Evolutionary conservation across 225 moss, liverwort and hornwort genomes (phyloP).

Genomic region (Marchantia polymorpha): DNA sequence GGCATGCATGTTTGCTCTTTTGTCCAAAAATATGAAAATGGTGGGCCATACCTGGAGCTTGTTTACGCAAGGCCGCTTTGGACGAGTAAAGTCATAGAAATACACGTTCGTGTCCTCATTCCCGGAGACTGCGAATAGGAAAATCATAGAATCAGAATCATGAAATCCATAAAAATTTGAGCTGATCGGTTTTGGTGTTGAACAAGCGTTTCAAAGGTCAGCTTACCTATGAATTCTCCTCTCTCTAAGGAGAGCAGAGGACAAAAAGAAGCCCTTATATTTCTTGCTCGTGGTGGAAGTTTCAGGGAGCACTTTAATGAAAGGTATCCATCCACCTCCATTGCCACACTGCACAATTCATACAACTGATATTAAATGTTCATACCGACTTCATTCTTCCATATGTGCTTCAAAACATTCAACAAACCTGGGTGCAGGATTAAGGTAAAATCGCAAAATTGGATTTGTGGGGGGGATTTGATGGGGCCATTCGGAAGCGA

Average conservation of each 20-base stretch:
- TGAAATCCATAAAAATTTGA: background rate
- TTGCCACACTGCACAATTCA: constrained; percentile 55
- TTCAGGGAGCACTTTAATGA: constrained; percentile 88
- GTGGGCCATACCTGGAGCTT: constrained; percentile 60
- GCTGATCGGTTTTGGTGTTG: background rate
- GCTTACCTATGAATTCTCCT: constrained; percentile 74
- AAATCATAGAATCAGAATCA: background rate
- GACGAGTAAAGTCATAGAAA: constrained; percentile 94
- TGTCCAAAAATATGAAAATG: background rate
- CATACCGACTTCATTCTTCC: background rate
- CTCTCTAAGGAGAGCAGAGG: constrained; percentile 89
- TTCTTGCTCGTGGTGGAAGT: constrained; percentile 78
- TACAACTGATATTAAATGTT: background rate
- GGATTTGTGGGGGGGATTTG: too few species aligned
- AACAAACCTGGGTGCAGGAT: too few species aligned
- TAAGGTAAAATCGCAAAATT: too few species aligned
- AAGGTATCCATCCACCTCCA: constrained; percentile 80
- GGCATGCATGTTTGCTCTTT: background rate
- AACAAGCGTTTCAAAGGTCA: background rate
- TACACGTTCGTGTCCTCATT: constrained; percentile 93
- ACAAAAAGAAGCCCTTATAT: constrained; percentile 88
- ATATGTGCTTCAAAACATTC: background rate
- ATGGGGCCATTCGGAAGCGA: too few species aligned
- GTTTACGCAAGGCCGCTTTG: constrained; percentile 91
- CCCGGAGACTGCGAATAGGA: constrained; percentile 56